Base-by-base conservation (phyloP, 331 rosid species). In the Quercus lobata region DNA sequence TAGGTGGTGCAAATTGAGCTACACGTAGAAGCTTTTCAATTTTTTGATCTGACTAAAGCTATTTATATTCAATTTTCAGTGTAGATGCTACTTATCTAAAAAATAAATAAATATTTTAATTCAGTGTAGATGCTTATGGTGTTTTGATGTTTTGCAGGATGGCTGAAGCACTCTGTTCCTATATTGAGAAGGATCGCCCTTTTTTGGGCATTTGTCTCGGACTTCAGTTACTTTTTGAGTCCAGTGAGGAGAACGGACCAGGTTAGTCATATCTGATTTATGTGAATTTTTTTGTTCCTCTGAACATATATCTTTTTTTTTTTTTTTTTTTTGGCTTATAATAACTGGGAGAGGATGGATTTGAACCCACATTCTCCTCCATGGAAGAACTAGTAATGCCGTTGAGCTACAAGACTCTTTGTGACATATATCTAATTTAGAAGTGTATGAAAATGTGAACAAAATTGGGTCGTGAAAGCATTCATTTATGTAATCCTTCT, bases 161-260 rank as follows among this genome's bases (percentile, higher is more conserved):
- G 98, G 96, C 84, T 72, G 97, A 96, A 86, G 99, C 99, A 54
- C 83, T 96, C 34, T 81, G 93, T 82, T 80, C 90, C 71, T 96
- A 96, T 86, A 91, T 96, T 71, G 91, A 88, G 78, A 88, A 86
- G 76, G 99, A 91, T 72, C 89, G 89, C 72, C 99, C 99, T 17
- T 91, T 96, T 86, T 87, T 96, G 76, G 99, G 98, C 76, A 93
- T 96, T 57, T 96, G 98, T 89, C 98, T 96, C 81, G 99, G 99
- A 73, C 99, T 96, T 87, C 98, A 96, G 86, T 80, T 96, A 68
- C 99, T 96, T 71, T 96, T 96, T 75, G 97, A 96, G 74, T 91
- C 94, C 81, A 96, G 99, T 32, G 93, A 90, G 75, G 99, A 96
- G 92, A 93, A 93, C 25, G 99, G 99, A 83, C 87, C 70, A 79